Evolutionary conservation across 352 stramenopile genomes (phyloP), one percentile per base, ranked within the genome.

Genomic region (Phytopythium mirpurense): DNA sequence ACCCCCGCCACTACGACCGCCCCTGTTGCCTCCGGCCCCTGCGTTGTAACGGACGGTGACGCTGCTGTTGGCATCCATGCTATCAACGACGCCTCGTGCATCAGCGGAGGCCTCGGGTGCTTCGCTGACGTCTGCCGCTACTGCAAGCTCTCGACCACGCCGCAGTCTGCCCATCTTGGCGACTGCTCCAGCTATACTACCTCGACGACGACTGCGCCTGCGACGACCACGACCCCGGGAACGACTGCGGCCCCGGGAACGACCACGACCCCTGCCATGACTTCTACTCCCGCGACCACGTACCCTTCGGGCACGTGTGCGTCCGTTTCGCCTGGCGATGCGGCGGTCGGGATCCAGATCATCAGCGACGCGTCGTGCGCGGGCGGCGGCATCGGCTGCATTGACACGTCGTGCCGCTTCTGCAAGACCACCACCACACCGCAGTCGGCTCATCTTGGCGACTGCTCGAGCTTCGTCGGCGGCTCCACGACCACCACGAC

Each of bases 41-140:
- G 58, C 44, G 42, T 24, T 12, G 37, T 74, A 49, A 68, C 56
- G 16, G 55, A 65, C 16, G 66, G 64, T 16, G 67, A 76, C 46
- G 64, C 63, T 36, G 54, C 55, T 0, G 57, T 68, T 21, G 70
- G 70, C 34, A 72, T 80, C 36, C 57, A 56, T 26, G 63, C 45
- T 5, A 41, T 74, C 31, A 46, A 14, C 6, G 70, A 81, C 40
- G 10, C 32, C 14, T 52, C 51, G 15, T 78, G 70, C 41, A 48
- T 36, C 36, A 26, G 8, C 12, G 72, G 72, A 56, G 68, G 72
- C 3, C 55, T 78, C 34, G 72, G 68, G 10, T 83, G 72, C 51
- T 73, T 52, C 37, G n/a, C 27, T 12, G 43, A 53, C 19, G 24
- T 16, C 14, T 68, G 61, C 48, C 57, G 61, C 15, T 65, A 47